Conservation (phyloP, 139 green algal genomes). For the Dunaliella primolecta region DNA sequence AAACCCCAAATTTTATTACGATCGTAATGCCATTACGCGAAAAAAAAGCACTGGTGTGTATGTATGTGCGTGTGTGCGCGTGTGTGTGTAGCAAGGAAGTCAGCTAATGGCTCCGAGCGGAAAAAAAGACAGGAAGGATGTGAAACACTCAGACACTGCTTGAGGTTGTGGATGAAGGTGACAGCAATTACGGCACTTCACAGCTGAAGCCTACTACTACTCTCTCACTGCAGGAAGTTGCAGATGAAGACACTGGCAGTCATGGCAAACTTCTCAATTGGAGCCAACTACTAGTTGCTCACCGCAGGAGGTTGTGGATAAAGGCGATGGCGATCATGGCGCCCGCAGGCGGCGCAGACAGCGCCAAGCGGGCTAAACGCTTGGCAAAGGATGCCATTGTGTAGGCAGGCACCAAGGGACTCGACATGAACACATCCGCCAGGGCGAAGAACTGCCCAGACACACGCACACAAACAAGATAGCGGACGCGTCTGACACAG, state of each 20-base stretch:
- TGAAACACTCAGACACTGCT: no score
- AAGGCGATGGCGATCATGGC: constrained; percentile 81
- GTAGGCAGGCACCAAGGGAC: constrained; percentile 86
- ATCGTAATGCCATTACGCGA: no score
- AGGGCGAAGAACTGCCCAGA: constrained; percentile 85
- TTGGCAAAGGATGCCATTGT: constrained; percentile 94
- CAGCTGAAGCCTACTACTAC: no score
- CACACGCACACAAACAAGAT: constrained; percentile 21
- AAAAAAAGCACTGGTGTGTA: no score
- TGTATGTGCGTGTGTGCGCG: no score
- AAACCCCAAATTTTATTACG: no score
- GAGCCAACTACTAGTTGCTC: no score
- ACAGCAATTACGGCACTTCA: background rate
- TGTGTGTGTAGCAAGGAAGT: no score
- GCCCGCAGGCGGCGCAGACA: constrained; percentile 68
- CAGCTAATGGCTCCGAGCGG: no score
- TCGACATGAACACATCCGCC: constrained; percentile 84
- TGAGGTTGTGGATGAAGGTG: background rate
- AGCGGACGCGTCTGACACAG: background rate
- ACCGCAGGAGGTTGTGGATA: constrained; percentile 90
- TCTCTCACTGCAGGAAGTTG: constrained; percentile 76
- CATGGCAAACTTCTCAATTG: no score
- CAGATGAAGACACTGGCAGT: constrained; percentile 85
- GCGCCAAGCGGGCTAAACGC: constrained; percentile 75
- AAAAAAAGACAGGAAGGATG: no score